Evolutionary conservation across 495 filamentous ascomycete species (phyloP).

Genomic region (Podospora didyma): DNA sequence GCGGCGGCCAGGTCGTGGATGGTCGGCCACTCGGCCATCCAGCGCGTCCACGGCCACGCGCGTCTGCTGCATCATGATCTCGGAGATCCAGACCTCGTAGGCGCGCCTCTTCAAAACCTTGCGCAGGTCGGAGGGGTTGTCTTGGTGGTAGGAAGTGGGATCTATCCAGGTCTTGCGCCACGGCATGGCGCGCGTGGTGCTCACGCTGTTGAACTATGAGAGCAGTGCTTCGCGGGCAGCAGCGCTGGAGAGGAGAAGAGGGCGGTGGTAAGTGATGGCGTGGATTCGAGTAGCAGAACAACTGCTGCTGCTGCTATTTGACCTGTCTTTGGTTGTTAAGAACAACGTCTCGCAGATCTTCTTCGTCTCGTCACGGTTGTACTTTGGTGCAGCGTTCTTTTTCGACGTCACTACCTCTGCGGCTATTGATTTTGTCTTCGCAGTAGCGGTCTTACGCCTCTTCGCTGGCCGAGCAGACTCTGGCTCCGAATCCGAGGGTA

Average conservation of each 20-base stretch:
- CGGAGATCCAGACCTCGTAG: conserved; percentile 50
- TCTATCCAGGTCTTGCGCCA: conserved; percentile 43
- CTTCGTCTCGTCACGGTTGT: no score
- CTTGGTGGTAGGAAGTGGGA: conserved; percentile 9
- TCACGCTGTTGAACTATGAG: conserved; percentile 35
- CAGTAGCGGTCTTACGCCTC: no score
- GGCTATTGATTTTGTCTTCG: no score
- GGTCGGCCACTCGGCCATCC: conserved; percentile 41
- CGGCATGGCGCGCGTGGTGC: conserved; percentile 38
- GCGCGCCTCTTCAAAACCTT: conserved; percentile 33
- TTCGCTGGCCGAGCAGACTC: no score
- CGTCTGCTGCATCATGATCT: conserved; percentile 50
- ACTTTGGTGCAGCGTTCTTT: no score
- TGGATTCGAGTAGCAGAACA: conserved; percentile 7
- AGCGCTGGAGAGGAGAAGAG: conserved; percentile 32
- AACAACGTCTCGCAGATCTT: no score
- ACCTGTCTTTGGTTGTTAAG: no score
- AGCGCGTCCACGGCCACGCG: conserved; percentile 42
- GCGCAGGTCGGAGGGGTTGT: conserved; percentile 13
- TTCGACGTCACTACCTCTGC: no score
- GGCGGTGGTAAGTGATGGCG: conserved; percentile 34
- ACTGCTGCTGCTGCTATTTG: no score
- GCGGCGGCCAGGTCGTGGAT: conserved; percentile 35
- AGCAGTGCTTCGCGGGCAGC: conserved; percentile 30
- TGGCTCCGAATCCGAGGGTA: no score